Base-by-base conservation (phyloP, 129 eudicot genomes). In the Solidago caesia region DNA sequence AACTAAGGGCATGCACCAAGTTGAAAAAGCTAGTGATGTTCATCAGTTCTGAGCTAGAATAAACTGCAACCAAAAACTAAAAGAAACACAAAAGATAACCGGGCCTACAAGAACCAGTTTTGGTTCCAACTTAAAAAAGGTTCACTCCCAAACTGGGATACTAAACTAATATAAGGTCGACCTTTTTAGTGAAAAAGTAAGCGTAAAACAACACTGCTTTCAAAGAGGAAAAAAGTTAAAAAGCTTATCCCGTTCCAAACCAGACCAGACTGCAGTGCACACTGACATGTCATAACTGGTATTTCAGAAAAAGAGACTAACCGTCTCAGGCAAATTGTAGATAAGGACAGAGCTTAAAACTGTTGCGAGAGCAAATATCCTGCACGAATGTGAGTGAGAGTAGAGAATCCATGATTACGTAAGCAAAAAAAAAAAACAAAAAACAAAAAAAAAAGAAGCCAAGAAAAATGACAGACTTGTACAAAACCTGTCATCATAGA, bases 311-410 rank as follows among this genome's bases (percentile, higher is more conserved):
- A 13, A 16, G 79, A 58, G 75, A 85, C 89, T 70, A 74, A 95
- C 99, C 87, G 96, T 91, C 85, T 95, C 99, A 44, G 99, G 99
- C 81, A 95, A 86, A 78, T 95, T 95, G 70, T 95, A 95, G 76
- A 95, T 72, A 44, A 95, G 97, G 67, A 95, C 99, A 5, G 99
- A 95, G 69, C 99, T 95, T 91, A 95, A 81, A 64, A 95, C 97
- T 12, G 97, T 89, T 26, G 99, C 97, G 62, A 95, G 84, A 76
- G 99, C 96, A 87, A 95, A 95, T 83, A 95, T 95, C 87, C 99
- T 94, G 89, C 59, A 78, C 47, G 45, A 72, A 67, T 52, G 63
- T 16, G 68, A 52, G 71, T 12, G 6, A 48, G 48, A 61, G 77
- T 55, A 41, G 42, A 69, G 44, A 12, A 70, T 49, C 26, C 44